These are phyloP conservation scores for Phytophthora palmivora DNA, from an alignment of 352 stramenopile genomes.

Conservation along the genomic window DNA sequence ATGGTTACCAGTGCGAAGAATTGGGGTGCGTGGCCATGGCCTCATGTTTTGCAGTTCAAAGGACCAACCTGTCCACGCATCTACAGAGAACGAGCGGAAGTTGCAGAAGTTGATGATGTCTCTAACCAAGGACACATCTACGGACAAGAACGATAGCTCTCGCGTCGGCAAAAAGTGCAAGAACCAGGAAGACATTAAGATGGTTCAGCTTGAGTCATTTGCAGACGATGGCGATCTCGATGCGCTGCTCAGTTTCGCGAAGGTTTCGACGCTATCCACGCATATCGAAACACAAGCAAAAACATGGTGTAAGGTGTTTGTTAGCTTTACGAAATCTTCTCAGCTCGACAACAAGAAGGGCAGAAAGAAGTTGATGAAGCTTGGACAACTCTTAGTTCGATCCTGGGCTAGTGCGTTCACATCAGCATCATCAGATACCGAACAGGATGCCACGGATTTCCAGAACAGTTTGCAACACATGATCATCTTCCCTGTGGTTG, in stretches of 20 bases:
- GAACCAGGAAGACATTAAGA: constrained; percentile 23
- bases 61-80: constrained; percentile 39
- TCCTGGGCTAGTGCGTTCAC: constrained; percentile 36
- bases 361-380: constrained; percentile 41
- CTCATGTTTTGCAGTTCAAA: constrained; percentile 35
- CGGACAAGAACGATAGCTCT: background rate
- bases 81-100: constrained; percentile 42
- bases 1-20: constrained; percentile 46
- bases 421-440: constrained; percentile 1
- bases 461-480: constrained; percentile 38
- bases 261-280: constrained; percentile 33
- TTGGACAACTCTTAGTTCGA: constrained; percentile 34
- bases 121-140: constrained; percentile 27
- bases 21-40: constrained; percentile 12
- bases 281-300: constrained; percentile 38
- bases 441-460: constrained; percentile 26
- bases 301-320: constrained; percentile 47
- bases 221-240: constrained; percentile 30
- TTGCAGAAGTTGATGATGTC: constrained; percentile 48
- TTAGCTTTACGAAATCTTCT: constrained; percentile 3
- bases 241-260: constrained; percentile 44
- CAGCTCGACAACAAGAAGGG: constrained; percentile 26
- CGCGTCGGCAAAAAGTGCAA: constrained; percentile 8
- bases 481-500: constrained; percentile 40
- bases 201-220: constrained; percentile 40